A percentile compares a stretch with the other conserved stretches of the same genome.
phyloP scores from a whole-genome alignment of 1,284 basidiomycete genomes.

The Afroboletus lepidellus region DNA sequence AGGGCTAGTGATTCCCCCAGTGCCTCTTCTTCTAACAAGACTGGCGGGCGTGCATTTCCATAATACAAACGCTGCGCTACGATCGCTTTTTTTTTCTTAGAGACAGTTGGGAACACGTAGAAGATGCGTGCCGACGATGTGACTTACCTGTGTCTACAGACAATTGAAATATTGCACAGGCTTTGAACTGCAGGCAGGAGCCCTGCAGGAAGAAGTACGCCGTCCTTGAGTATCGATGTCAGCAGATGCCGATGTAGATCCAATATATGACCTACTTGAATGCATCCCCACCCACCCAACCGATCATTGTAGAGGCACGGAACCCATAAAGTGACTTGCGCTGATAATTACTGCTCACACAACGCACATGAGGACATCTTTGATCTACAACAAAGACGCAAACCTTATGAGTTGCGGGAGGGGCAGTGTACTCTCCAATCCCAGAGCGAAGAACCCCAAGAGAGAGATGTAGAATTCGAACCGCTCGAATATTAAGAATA shows the following conservation, averaged over 20 bases:
- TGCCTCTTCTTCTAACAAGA: slow-evolving; percentile 60
- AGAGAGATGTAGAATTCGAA: slow-evolving; percentile 61
- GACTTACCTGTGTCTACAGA: slow-evolving; percentile 70
- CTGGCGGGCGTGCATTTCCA: slow-evolving; percentile 58
- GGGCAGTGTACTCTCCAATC: slow-evolving; percentile 80
- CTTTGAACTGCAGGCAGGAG: slow-evolving; percentile 75
- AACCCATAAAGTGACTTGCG: slow-evolving; percentile 82
- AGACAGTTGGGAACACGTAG: slow-evolving; percentile 14
- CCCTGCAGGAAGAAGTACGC: slow-evolving; percentile 73
- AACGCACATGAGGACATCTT: slow-evolving; percentile 16
- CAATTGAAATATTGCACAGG: slow-evolving; percentile 78
- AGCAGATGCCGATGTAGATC: slow-evolving; percentile 10
- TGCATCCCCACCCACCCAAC: slow-evolving; percentile 79
- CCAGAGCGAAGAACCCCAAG: slow-evolving; percentile 77
- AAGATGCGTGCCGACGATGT: slow-evolving; percentile 9
- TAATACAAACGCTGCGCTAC: slow-evolving; percentile 69
- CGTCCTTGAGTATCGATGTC: slow-evolving; percentile 46
- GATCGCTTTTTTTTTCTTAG: slow-evolving; percentile 50
- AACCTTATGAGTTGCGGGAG: slow-evolving; percentile 78
- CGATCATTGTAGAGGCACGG: slow-evolving; percentile 74
- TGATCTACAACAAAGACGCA: slow-evolving; percentile 22
- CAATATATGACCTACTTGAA: slow-evolving; percentile 62
- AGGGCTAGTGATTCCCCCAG: slow-evolving; percentile 69
- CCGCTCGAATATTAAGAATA: slow-evolving; percentile 73
- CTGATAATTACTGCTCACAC: slow-evolving; percentile 59